phyloP scores from a whole-genome alignment of 1,284 basidiomycete species.

The Ceratobasidium sp. region DNA sequence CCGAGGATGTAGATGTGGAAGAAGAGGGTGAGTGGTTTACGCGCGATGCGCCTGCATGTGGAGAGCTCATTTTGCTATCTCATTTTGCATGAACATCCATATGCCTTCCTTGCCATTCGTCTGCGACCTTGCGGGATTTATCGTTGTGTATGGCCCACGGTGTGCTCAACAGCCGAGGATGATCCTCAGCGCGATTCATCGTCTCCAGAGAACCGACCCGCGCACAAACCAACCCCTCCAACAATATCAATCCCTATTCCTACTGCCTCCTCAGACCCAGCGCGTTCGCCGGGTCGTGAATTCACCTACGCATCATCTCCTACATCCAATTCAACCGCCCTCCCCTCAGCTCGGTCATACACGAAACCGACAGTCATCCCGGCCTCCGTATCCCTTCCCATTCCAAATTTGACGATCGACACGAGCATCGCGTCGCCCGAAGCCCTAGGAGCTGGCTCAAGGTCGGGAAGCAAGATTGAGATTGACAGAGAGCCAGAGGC shows the following conservation, averaged over 20 bases:
- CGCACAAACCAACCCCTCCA: conserved; percentile 7
- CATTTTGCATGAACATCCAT: not conserved
- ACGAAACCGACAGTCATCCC: conserved; percentile 33
- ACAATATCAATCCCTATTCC: not conserved
- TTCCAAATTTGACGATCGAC: conserved; percentile 29
- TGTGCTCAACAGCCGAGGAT: too few species aligned
- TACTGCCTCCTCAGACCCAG: not conserved
- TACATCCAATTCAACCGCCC: not conserved
- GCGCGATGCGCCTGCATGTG: not conserved
- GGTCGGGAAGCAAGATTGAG: conserved; percentile 4
- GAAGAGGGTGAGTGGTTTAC: conserved; percentile 26
- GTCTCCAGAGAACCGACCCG: not conserved
- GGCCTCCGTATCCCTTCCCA: conserved; percentile 23
- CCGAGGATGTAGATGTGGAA: conserved; percentile 29
- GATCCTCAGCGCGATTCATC: too few species aligned
- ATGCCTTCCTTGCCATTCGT: too few species aligned
- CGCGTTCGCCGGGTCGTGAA: not conserved
- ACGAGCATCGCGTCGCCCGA: conserved; percentile 9
- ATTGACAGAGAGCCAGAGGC: not conserved
- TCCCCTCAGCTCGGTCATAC: conserved; percentile 22
- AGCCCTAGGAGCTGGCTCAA: conserved; percentile 3
- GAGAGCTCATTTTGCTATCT: not conserved
- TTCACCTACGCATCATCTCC: conserved; percentile 35
- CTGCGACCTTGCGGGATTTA: too few species aligned
- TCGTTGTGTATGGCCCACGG: too few species aligned